Conservation (phyloP, 2,329 filamentous ascomycete species). For the Alternaria conjuncta region DNA sequence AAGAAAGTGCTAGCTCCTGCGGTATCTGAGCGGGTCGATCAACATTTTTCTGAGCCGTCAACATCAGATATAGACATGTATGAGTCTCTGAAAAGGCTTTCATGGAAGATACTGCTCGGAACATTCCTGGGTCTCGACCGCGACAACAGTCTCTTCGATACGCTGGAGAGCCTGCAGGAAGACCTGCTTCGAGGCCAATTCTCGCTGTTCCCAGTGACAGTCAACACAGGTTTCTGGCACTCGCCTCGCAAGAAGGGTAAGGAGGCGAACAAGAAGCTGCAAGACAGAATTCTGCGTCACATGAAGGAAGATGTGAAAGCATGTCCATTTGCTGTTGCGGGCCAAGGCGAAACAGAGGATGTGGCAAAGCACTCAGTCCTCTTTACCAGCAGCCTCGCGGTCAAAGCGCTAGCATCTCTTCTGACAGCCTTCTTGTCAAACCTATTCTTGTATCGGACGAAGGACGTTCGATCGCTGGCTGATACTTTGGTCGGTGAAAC, state of each 20-base stretch:
- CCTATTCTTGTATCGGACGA: not conserved
- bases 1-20: not conserved
- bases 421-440: not conserved
- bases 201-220: not conserved
- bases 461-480: not conserved
- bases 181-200: not conserved
- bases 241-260: slow-evolving; percentile 1
- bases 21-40: not conserved
- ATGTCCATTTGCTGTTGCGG: not conserved
- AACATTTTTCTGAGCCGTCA: not conserved
- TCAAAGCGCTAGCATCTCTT: slow-evolving; percentile 1
- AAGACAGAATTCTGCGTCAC: not conserved
- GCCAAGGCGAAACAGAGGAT: not conserved
- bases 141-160: not conserved
- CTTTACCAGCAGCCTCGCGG: not conserved
- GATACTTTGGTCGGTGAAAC: not conserved
- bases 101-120: slow-evolving; percentile 1
- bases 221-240: not conserved
- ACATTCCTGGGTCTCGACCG: not conserved
- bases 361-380: not conserved
- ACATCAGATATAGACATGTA: not conserved
- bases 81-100: not conserved
- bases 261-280: not conserved
- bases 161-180: not conserved
- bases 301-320: not conserved